Conservation (phyloP, 768 basidiomycete species). For the Collybia mongolica region DNA sequence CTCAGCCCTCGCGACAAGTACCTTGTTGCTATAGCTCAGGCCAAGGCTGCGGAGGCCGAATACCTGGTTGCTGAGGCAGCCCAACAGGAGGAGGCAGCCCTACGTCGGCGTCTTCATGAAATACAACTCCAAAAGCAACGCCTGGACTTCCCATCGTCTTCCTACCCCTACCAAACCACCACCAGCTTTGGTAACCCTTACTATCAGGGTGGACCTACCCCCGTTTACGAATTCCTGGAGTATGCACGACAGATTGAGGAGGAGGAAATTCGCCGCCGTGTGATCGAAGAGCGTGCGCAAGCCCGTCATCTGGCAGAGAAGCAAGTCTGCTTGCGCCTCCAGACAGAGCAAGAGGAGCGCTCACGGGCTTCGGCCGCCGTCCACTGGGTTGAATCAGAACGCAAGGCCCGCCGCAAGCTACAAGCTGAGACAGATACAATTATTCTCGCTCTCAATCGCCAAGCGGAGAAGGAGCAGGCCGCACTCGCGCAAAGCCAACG, state of each 20-base stretch:
- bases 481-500: too few species aligned
- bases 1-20: slow-evolving; percentile 31
- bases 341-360: slow-evolving; percentile 4
- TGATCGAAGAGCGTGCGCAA: slow-evolving; percentile 12
- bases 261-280: slow-evolving; percentile 5
- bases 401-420: not conserved
- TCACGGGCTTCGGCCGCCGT: not conserved
- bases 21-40: slow-evolving; percentile 33
- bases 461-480: too few species aligned
- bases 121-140: slow-evolving; percentile 15
- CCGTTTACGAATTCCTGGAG: not conserved
- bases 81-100: slow-evolving; percentile 28
- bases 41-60: slow-evolving; percentile 34
- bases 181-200: too few species aligned
- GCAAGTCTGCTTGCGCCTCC: slow-evolving; percentile 7
- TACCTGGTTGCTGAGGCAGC: slow-evolving; percentile 31
- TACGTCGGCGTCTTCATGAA: slow-evolving; percentile 23
- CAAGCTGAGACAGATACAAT: slow-evolving; percentile 3
- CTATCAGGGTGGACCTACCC: not conserved
- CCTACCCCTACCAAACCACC: too few species aligned
- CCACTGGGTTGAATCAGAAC: not conserved
- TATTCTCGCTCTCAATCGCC: too few species aligned
- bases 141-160: not conserved
- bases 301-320: slow-evolving; percentile 5
- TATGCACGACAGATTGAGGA: slow-evolving; percentile 4